Percentiles rank a stretch among this genome's conserved stretches.
Conservation (phyloP, 1,284 basidiomycete genomes). For the Wallemia hederae region DNA sequence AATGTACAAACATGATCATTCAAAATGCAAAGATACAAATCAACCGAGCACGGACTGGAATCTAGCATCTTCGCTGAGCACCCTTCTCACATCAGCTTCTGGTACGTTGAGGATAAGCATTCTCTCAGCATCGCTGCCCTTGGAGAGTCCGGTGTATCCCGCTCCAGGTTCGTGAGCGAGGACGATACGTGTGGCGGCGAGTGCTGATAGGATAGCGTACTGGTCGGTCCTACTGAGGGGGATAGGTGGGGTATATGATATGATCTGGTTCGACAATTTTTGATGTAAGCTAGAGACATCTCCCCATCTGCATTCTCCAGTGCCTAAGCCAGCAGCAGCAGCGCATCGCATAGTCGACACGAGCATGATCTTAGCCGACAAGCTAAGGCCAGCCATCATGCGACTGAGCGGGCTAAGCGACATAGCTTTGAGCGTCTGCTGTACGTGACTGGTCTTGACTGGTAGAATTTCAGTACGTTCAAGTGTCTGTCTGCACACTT, state of each 20-base stretch:
- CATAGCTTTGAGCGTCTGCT: conserved; percentile 58
- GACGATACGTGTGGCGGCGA: neutral
- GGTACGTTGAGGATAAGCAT: neutral
- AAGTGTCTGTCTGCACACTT: conserved; percentile 68
- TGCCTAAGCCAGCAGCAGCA: conserved; percentile 39
- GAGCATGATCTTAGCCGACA: conserved; percentile 71
- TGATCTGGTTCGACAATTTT: neutral
- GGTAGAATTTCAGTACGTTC: conserved; percentile 30
- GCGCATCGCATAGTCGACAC: conserved; percentile 57
- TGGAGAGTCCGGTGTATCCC: neutral
- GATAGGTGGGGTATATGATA: conserved; percentile 10
- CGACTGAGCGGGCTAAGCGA: conserved; percentile 66
- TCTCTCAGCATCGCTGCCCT: neutral
- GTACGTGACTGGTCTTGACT: conserved; percentile 44
- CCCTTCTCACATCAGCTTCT: neutral
- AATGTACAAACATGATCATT: too few relatives aligned
- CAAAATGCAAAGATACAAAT: neutral
- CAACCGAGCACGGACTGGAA: neutral
- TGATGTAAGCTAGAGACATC: conserved; percentile 24
- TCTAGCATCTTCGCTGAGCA: neutral
- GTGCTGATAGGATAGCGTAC: neutral
- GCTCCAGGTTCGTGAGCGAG: conserved; percentile 1
- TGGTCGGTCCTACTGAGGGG: neutral
- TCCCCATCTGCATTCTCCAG: conserved; percentile 49
- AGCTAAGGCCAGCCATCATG: conserved; percentile 45